phyloP scores from a whole-genome alignment of 768 basidiomycete genomes.

The Leccinum arenicola region DNA sequence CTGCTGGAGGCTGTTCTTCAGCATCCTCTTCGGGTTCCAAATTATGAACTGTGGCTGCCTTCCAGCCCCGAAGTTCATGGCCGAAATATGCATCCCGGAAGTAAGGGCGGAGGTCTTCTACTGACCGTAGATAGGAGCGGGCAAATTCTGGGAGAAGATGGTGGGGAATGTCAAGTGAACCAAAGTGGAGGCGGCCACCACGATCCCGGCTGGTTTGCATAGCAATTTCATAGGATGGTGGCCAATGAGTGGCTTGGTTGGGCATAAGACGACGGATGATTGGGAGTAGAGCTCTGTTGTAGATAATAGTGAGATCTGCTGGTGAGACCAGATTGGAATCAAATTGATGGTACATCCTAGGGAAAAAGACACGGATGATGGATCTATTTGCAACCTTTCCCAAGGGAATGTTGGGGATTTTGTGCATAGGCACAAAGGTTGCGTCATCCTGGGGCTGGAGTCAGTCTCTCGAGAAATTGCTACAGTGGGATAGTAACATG shows the following conservation, averaged over 20 bases:
- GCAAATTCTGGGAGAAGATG: background rate
- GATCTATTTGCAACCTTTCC: background rate
- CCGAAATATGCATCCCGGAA: background rate
- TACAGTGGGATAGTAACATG: background rate
- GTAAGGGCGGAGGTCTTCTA: background rate
- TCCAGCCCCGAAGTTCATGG: too few relatives aligned
- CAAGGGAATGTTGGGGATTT: background rate
- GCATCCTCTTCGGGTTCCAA: background rate
- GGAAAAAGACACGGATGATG: background rate
- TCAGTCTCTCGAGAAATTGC: background rate
- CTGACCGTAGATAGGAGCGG: background rate
- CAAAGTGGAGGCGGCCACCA: background rate
- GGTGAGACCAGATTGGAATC: background rate
- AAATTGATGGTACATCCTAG: background rate
- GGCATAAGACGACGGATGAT: background rate
- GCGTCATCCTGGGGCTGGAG: background rate
- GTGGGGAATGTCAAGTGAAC: background rate
- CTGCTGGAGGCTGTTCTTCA: background rate
- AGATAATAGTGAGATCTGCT: background rate
- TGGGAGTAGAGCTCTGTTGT: background rate
- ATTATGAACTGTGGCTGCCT: background rate
- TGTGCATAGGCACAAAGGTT: background rate
- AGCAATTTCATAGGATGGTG: background rate
- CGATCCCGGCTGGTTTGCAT: background rate
- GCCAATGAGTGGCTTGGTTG: conserved; percentile 2